Conservation (phyloP, 345 rosid genomes). For the Pseudoturritis turrita region DNA sequence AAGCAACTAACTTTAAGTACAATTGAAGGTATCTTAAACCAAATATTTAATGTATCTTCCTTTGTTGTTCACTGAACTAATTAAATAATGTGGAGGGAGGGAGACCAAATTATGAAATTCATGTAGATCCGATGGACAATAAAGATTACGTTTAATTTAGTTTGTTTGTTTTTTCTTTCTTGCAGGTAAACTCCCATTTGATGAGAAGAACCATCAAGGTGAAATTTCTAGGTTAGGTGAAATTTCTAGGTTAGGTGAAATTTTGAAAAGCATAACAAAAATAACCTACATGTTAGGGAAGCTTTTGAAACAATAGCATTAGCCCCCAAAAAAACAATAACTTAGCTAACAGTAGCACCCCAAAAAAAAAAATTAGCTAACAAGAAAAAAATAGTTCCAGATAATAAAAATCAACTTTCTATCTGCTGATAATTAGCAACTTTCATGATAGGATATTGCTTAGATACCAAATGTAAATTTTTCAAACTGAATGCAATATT, state of each 20-base stretch:
- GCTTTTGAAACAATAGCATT: neutral
- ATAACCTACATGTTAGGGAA: neutral
- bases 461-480: neutral
- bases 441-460: neutral
- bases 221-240: neutral
- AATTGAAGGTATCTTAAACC: conserved; percentile 27
- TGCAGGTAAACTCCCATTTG: neutral
- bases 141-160: neutral
- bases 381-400: neutral
- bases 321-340: no score
- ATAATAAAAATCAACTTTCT: neutral
- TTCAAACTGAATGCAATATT: neutral
- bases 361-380: neutral
- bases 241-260: no score
- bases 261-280: neutral
- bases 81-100: conserved; percentile 3
- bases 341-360: neutral
- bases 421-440: no score
- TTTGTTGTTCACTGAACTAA: neutral
- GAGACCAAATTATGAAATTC: conserved; percentile 23
- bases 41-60: conserved; percentile 6
- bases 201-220: neutral
- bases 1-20: conserved; percentile 34
- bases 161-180: neutral
- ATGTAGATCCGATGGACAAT: conserved; percentile 11